Percentiles rank a stretch among this genome's conserved stretches.
phyloP scores from a whole-genome alignment of 352 stramenopile species.

The Phytopythium litorale region DNA sequence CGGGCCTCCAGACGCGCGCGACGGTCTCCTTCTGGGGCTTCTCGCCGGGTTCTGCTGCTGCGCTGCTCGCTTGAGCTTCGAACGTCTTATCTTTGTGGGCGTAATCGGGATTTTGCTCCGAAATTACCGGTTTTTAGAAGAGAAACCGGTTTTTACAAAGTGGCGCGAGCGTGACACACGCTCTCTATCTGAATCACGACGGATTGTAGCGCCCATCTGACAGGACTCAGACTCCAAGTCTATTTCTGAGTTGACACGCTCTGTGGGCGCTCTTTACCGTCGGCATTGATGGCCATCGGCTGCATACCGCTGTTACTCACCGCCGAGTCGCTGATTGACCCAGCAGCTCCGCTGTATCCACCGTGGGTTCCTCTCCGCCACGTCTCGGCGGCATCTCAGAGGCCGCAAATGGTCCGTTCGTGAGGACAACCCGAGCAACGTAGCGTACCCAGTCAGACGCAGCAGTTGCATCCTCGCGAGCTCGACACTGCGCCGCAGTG shows the following conservation, averaged over 20 bases:
- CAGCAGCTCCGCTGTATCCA: not conserved
- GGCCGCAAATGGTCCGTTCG: too few relatives aligned
- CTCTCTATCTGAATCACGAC: not conserved
- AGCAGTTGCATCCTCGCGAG: too few relatives aligned
- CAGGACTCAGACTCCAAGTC: not conserved
- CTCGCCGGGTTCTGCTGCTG: not conserved
- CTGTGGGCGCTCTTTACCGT: not conserved
- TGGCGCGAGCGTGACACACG: not conserved
- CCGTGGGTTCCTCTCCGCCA: not conserved
- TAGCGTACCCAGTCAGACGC: too few relatives aligned
- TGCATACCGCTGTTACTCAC: not conserved
- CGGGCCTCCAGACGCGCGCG: not conserved
- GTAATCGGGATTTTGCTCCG: not conserved
- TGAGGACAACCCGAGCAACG: too few relatives aligned
- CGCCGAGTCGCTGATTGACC: not conserved
- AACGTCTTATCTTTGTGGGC: not conserved
- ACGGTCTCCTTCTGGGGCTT: not conserved
- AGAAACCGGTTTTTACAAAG: not conserved
- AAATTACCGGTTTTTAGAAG: not conserved
- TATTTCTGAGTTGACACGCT: not conserved
- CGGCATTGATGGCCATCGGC: not conserved
- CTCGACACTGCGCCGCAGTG: too few relatives aligned
- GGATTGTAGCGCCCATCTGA: not conserved
- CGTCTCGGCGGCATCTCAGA: not conserved
- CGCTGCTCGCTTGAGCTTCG: not conserved